Evolutionary conservation across 345 rosid genomes (phyloP), one percentile per base, ranked within the genome.

Genomic region (Gossypium thurberi): DNA sequence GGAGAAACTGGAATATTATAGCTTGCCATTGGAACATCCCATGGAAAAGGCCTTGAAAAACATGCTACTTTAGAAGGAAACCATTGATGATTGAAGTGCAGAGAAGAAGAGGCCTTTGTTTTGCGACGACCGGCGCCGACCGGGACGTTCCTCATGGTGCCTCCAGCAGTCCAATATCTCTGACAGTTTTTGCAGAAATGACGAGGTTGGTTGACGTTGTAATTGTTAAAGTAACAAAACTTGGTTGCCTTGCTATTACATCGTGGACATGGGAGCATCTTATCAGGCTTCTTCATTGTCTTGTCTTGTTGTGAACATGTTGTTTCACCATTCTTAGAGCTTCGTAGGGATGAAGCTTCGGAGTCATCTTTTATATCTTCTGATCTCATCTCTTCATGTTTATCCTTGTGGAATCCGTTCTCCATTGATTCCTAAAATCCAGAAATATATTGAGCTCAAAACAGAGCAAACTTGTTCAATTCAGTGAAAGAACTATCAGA

Each of bases 101-200:
- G 65, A 26, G 87, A 77, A 42, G 84, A 77, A 76, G 85, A 80
- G 80, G 69, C 82, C 81, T 89, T 90, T 79, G 85, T 90, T 86
- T 87, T 92, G 70, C 97, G 91, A 0, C 98, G 88, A 3, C 98
- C 98, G 44, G 98, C 90, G 10, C 98, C 98, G 0, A 92, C 87
- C 0, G 96, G 92, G 2, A 90, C 88, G 73, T 82, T 92, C 77
- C 98, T 87, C 94, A 89, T 87, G 61, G 92, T 84, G 44, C 97
- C 97, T 50, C 97, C 97, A 1, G 94, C 90, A 15, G 96, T 92
- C 98, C 98, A 90, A 79, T 92, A 90, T 77, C 98, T 84, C 70
- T 92, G 96, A 77, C 98, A 92, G 77, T 85, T 89, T 66, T 87
- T 87, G 79, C 98, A 92, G 79, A 90, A 90, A 84, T 92, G 87